Percentiles rank a stretch among this genome's conserved stretches.
These are phyloP conservation scores for Leishmania lainsoni DNA, from an alignment of 208 protist genomes.

Conservation along the genomic window DNA sequence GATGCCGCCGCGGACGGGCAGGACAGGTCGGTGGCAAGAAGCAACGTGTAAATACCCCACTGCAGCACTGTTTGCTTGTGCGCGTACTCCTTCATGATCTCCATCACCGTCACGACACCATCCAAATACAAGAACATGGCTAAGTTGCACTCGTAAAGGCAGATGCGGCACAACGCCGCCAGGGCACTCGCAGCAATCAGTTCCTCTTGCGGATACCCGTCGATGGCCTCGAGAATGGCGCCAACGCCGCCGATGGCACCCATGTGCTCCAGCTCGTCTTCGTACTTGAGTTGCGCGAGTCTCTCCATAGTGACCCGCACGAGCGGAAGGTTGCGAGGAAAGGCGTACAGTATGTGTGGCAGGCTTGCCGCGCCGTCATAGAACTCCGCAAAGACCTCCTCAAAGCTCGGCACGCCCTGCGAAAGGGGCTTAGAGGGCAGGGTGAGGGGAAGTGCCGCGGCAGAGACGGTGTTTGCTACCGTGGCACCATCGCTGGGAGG, in stretches of 20 bases:
- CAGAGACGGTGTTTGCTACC: background rate
- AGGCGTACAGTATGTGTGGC: slow-evolving; percentile 75
- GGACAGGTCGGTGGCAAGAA: slow-evolving; percentile 43
- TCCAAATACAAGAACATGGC: slow-evolving; percentile 67
- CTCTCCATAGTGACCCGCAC: slow-evolving; percentile 53
- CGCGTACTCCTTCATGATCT: slow-evolving; percentile 83
- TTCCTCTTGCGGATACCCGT: slow-evolving; percentile 77
- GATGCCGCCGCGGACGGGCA: slow-evolving; percentile 33
- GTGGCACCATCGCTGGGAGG: too few relatives aligned
- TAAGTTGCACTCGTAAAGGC: slow-evolving; percentile 60
- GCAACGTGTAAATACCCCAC: slow-evolving; percentile 71
- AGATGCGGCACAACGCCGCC: slow-evolving; percentile 62
- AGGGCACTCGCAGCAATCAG: slow-evolving; percentile 65
- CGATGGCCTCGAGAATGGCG: slow-evolving; percentile 78
- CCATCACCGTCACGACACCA: slow-evolving; percentile 75
- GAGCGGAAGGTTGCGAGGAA: slow-evolving; percentile 60
- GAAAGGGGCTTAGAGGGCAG: slow-evolving; percentile 27
- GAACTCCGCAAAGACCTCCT: slow-evolving; percentile 76
- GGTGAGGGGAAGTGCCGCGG: slow-evolving; percentile 11
- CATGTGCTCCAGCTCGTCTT: slow-evolving; percentile 38
- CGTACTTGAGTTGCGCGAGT: slow-evolving; percentile 40
- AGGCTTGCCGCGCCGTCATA: slow-evolving; percentile 69
- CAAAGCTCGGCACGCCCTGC: slow-evolving; percentile 43
- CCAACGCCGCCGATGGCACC: slow-evolving; percentile 62
- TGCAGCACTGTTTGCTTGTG: slow-evolving; percentile 63